A percentile compares a stretch with the other conserved stretches of the same genome.
Conservation (phyloP, 1,284 basidiomycete species). For the Marasmius sp. region DNA sequence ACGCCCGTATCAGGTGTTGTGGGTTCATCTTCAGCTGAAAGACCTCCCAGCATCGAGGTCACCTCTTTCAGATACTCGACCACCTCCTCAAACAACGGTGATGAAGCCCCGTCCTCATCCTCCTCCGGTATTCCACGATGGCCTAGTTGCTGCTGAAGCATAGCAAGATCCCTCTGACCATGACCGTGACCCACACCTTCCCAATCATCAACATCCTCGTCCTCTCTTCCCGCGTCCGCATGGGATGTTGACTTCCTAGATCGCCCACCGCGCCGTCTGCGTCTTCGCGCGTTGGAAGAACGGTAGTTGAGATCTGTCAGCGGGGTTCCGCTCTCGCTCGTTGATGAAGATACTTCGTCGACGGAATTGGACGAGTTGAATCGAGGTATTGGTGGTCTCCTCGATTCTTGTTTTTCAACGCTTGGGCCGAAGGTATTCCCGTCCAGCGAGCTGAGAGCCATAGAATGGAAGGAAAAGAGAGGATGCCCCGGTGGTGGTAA, state of each 20-base stretch:
- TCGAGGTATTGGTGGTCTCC: neutral
- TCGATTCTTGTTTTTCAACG: too few relatives aligned
- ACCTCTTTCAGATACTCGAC: neutral
- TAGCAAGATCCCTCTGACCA: neutral
- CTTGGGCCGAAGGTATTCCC: neutral
- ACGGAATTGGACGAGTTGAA: neutral
- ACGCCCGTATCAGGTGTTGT: neutral
- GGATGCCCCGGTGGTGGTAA: too few relatives aligned
- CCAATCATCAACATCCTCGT: neutral
- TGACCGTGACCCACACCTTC: neutral
- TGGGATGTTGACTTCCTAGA: neutral
- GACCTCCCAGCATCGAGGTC: too few relatives aligned
- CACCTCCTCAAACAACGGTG: neutral
- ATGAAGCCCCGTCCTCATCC: neutral
- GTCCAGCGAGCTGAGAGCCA: neutral
- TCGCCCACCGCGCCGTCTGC: neutral
- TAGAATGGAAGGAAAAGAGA: neutral
- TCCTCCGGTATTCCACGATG: neutral
- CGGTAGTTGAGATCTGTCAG: neutral
- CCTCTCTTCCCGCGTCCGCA: neutral
- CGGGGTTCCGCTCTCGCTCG: neutral
- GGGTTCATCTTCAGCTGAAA: too few relatives aligned
- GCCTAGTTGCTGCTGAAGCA: too few relatives aligned
- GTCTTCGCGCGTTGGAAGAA: neutral
- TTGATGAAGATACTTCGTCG: neutral